Evolutionary conservation across 306 rosid genomes (phyloP).

Genomic region (Hippophae gyantsensis): DNA sequence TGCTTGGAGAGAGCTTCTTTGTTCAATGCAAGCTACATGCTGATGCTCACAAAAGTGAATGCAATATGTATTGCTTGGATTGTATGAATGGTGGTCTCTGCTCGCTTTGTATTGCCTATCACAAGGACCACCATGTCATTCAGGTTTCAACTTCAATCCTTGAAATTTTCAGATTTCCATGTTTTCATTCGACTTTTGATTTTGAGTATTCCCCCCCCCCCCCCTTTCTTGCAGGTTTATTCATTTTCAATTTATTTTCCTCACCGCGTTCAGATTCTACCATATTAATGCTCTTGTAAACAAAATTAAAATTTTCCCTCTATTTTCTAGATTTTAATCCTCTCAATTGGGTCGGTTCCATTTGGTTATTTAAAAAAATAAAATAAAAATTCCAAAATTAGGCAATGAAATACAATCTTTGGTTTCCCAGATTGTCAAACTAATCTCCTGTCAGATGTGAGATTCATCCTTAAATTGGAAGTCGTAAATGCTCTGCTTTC

Average conservation of each 20-base stretch:
- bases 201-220: too few species aligned
- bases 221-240: conserved; percentile 2
- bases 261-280: conserved; percentile 4
- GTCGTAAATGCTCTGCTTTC: neutral
- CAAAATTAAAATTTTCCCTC: too few species aligned
- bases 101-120: conserved; percentile 71
- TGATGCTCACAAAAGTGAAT: conserved; percentile 92
- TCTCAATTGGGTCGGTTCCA: too few species aligned
- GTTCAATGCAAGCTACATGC: conserved; percentile 89
- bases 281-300: neutral
- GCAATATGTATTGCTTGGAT: conserved; percentile 96
- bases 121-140: conserved; percentile 82
- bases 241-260: conserved; percentile 19
- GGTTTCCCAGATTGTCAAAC: neutral
- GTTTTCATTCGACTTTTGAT: neutral
- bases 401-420: neutral
- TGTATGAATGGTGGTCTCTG: conserved; percentile 91
- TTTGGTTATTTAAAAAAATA: too few species aligned
- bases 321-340: too few species aligned
- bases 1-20: conserved; percentile 70
- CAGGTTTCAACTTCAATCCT: conserved; percentile 39
- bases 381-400: too few species aligned
- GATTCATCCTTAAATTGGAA: neutral
- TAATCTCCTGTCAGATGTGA: too few species aligned
- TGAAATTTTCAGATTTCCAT: neutral